Evolutionary conservation across 768 basidiomycete species (phyloP), one percentile per base, ranked within the genome.

Genomic region (Boletus pseudopeckii): DNA sequence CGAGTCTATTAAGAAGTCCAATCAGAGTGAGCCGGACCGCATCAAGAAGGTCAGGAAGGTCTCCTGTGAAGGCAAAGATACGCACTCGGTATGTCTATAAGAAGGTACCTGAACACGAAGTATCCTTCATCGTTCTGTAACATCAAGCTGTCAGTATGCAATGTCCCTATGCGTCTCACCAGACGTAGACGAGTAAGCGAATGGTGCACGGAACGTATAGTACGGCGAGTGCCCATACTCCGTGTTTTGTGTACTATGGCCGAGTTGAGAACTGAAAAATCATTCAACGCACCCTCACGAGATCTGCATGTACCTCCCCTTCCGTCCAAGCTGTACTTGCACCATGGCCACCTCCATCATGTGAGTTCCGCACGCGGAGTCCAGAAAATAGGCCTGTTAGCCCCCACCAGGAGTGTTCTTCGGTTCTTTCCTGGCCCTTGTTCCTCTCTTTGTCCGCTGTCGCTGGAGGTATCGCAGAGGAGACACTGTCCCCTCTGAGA

Each of bases 31-130:
- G 39, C 42, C 48, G 34, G 48, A 41, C 60, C 37, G 8, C 53
- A 54, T n/a, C 48, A 18, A 43, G 11, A 48, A 7, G 3, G 41
- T 40, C 15, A 37, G 38, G 7, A 22, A 39, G 41, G 30, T 52
- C n/a, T 30, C 48, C 38, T 20, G 39, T 22, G 30, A 66, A 22
- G 67, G 64, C 17, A 64, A 68, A 22, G 36, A 53, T 45, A 75
- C 86, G 56, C 70, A 91, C 89, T 84, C 33, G 90, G 90, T 52
- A 92, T 79, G 69, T 92, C 89, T 39, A 92, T 77, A 41, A 90
- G 75, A 45, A 92, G 75, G 68, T 90, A 90, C 46, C 85, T 79
- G 69, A 87, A 87, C 53, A 85, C 80, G 65, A 88, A 92, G 64
- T 86, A 84, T 8, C 89, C 90, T 48, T 86, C 80, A 45, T 81